Base-by-base conservation (phyloP, 2,329 filamentous ascomycete genomes). In the Colletotrichum navitas region DNA sequence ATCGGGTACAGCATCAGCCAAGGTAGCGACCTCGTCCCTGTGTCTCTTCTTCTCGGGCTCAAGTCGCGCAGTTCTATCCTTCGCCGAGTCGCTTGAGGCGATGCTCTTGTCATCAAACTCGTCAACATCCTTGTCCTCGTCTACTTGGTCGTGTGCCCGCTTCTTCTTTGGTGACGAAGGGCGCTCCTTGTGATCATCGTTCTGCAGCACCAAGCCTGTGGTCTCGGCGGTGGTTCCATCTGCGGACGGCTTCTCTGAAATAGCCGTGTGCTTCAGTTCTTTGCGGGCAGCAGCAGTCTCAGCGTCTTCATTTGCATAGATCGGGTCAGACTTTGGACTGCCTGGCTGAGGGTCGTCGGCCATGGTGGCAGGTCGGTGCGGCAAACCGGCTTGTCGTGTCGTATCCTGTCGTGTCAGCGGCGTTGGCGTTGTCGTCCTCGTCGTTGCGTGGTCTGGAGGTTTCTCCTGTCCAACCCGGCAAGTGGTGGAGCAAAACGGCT, bases 11-110 rank as follows among this genome's bases (percentile, higher is more conserved):
- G 54, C 29, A 21, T 63, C 63, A 49, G 41, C n/a, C 6, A 60
- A 18, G 64, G 86, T 83, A 63, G 78, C 79, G 6, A 79, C 80
- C 56, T 85, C 81, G 71, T 92, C 90, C 64, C 90, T 85, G 69
- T 86, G 84, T 60, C 90, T 85, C 80, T 92, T 92, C 83, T 91
- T 91, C 80, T 91, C 89, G 24, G 90, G 90, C 76, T 90, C 89
- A 55, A 79, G 75, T 64, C 82, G 76, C 65, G 75, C 77, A 55
- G 85, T 84, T 75, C 88, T 83, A 77, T 85, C 81, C 78, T 84
- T 86, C 74, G 85, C 82, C 66, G 84, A 84, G 74, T 84, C 82
- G 63, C 81, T 83, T 26, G 82, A 83, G 51, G 79, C 77, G 45
- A 80, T 75, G 74, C 84, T 83, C 71, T 81, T 84, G 72, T 77